phyloP scores from a whole-genome alignment of 2,329 filamentous ascomycete genomes.

The Didymella exigua region DNA sequence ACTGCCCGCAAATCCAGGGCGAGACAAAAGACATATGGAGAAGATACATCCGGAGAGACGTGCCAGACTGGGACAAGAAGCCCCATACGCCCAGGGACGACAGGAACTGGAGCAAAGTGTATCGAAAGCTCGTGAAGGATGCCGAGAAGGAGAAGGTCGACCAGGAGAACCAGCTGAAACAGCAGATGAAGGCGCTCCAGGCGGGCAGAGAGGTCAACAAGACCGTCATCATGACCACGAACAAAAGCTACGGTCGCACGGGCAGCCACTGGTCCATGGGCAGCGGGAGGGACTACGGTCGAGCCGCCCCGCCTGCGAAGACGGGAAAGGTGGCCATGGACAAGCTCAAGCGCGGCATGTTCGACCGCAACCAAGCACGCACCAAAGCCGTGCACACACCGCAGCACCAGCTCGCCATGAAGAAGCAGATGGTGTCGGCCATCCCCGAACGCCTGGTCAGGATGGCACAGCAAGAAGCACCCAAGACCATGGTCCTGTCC shows the following conservation, averaged over 20 bases:
- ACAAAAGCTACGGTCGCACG: constrained; percentile 29
- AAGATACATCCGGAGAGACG: constrained; percentile 77
- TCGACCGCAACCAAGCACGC: constrained; percentile 40
- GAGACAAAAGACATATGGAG: constrained; percentile 77
- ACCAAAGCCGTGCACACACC: constrained; percentile 39
- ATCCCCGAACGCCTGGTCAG: constrained; percentile 42
- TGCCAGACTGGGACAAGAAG: constrained; percentile 69
- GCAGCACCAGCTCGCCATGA: constrained; percentile 34
- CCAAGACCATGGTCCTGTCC: constrained; percentile 33
- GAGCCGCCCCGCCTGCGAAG: constrained; percentile 37
- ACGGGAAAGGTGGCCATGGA: constrained; percentile 46
- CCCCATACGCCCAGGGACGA: constrained; percentile 68
- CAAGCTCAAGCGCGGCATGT: constrained; percentile 42
- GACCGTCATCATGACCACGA: constrained; percentile 40
- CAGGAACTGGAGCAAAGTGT: constrained; percentile 77
- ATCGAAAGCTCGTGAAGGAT: constrained; percentile 57
- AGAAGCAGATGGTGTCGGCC: constrained; percentile 28
- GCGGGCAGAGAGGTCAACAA: constrained; percentile 38
- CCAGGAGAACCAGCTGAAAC: constrained; percentile 40
- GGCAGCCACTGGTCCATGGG: constrained; percentile 25
- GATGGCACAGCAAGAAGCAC: constrained; percentile 36
- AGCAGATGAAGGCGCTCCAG: constrained; percentile 41
- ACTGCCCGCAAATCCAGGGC: constrained; percentile 76
- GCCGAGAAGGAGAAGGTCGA: constrained; percentile 45
- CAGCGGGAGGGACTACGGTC: constrained; percentile 31